Evolutionary conservation across 768 basidiomycete genomes (phyloP).

Genomic region (Cystobasidium tubakii): DNA sequence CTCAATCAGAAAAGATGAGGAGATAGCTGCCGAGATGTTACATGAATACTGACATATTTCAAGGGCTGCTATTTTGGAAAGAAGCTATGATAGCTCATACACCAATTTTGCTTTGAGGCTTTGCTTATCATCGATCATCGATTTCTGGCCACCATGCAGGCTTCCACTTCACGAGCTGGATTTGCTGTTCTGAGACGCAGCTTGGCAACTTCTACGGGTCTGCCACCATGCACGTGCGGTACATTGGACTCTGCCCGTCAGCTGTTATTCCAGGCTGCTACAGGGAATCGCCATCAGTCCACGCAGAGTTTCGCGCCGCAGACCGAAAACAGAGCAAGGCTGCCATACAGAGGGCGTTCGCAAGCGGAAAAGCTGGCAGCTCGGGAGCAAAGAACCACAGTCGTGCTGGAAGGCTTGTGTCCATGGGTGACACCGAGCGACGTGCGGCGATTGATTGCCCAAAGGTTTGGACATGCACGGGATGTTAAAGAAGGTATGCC

Average conservation of each 20-base stretch:
- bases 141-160: conserved; percentile 8
- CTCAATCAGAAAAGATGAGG: too few relatives aligned
- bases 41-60: too few relatives aligned
- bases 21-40: too few relatives aligned
- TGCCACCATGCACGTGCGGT: conserved; percentile 21
- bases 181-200: background rate
- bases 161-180: conserved; percentile 13
- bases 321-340: background rate
- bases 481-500: conserved; percentile 9
- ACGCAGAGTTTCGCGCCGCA: background rate
- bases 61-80: too few relatives aligned
- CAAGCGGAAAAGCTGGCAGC: conserved; percentile 4
- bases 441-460: conserved; percentile 7
- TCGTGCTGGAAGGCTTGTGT: conserved; percentile 1
- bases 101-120: too few relatives aligned
- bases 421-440: background rate
- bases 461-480: background rate
- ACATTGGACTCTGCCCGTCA: background rate
- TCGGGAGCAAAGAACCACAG: background rate
- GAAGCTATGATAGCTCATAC: too few relatives aligned
- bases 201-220: background rate
- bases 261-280: background rate
- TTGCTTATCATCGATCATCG: background rate
- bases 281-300: background rate
- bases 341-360: background rate